Conservation (phyloP, 2,329 filamentous ascomycete genomes). For the Pseudogymnoascus sp. region DNA sequence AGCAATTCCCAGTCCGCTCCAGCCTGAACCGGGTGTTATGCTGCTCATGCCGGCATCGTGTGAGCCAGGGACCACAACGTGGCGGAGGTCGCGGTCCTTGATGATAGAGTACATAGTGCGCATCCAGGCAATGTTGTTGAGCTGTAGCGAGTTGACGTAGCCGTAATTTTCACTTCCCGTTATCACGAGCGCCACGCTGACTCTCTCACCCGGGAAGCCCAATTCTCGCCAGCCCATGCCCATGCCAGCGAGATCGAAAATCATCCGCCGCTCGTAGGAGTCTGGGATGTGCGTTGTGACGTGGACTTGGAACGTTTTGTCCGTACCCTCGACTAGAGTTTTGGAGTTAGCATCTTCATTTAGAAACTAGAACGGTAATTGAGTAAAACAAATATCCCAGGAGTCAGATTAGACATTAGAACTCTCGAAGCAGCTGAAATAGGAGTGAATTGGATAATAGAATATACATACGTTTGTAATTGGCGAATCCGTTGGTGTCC, state of each 20-base stretch:
- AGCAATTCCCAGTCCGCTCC: slow-evolving; percentile 32
- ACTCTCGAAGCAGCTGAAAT: background rate
- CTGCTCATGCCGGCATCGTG: slow-evolving; percentile 43
- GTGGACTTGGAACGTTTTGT: background rate
- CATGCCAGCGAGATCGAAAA: slow-evolving; percentile 21
- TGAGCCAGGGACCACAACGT: slow-evolving; percentile 41
- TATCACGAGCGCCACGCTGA: slow-evolving; percentile 30
- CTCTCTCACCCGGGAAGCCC: slow-evolving; percentile 26
- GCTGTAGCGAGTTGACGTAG: slow-evolving; percentile 27
- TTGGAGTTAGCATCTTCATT: background rate
- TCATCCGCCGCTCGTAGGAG: background rate
- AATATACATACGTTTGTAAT: background rate
- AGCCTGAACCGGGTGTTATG: slow-evolving; percentile 28
- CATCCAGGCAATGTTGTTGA: slow-evolving; percentile 28
- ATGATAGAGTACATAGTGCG: slow-evolving; percentile 26
- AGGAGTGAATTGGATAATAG: background rate
- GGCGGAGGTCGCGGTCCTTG: slow-evolving; percentile 34
- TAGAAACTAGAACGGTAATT: background rate
- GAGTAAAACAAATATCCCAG: background rate
- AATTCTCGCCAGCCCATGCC: slow-evolving; percentile 30
- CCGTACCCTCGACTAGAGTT: background rate
- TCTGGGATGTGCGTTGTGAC: background rate
- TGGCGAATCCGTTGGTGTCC: background rate
- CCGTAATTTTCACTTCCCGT: slow-evolving; percentile 30
- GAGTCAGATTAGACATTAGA: background rate